Conservation (phyloP, 2,329 filamentous ascomycete genomes). For the Tolypocladium cylindrosporum region DNA sequence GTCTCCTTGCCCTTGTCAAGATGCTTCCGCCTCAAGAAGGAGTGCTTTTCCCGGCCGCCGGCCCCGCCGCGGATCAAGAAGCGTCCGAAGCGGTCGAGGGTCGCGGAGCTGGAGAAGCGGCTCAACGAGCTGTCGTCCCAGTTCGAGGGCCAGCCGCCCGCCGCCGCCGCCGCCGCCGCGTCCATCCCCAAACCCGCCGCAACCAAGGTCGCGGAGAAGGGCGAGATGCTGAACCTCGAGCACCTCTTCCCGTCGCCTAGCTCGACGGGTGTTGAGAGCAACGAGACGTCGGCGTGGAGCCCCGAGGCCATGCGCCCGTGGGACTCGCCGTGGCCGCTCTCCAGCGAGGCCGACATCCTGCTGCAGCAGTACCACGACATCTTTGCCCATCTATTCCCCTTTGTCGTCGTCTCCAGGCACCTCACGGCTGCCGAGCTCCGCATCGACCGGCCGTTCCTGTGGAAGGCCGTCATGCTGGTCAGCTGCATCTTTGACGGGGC, state of each 20-base stretch:
- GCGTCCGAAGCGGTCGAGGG: constrained; percentile 34
- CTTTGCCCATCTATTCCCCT: constrained; percentile 31
- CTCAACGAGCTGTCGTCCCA: constrained; percentile 38
- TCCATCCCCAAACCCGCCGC: constrained; percentile 4
- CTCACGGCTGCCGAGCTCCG: constrained; percentile 26
- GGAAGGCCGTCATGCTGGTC: constrained; percentile 39
- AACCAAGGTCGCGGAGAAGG: constrained; percentile 6
- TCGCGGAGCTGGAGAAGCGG: constrained; percentile 39
- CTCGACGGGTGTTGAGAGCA: constrained; percentile 11
- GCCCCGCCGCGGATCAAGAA: constrained; percentile 38
- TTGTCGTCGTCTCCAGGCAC: constrained; percentile 29
- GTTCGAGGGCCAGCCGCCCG: constrained; percentile 19
- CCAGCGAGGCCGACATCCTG: constrained; percentile 28
- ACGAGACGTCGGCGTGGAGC: constrained; percentile 11
- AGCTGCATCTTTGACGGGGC: constrained; percentile 30
- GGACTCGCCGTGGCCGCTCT: constrained; percentile 30
- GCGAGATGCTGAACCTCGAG: constrained; percentile 16
- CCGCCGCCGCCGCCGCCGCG: constrained; percentile 6
- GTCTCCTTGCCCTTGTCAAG: constrained; percentile 15
- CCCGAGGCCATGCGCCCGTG: constrained; percentile 10
- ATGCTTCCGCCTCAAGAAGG: constrained; percentile 36
- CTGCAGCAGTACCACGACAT: constrained; percentile 24
- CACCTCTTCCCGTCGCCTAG: constrained; percentile 25
- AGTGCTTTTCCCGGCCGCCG: constrained; percentile 35
- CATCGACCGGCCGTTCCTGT: constrained; percentile 31